phyloP scores from a whole-genome alignment of 2,329 filamentous ascomycete species.

The Hypomyces perniciosus region DNA sequence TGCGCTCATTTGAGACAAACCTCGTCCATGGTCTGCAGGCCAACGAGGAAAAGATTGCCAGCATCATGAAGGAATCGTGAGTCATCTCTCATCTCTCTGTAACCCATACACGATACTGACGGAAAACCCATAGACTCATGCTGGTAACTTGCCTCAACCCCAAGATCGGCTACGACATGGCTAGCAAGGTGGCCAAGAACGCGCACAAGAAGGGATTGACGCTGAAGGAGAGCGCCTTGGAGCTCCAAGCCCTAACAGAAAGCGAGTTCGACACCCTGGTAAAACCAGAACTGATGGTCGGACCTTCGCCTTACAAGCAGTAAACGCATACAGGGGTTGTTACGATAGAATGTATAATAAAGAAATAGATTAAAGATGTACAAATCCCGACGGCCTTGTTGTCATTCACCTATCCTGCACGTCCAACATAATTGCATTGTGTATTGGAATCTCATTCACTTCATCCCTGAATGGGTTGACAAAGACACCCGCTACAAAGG shows the following conservation, averaged over 20 bases:
- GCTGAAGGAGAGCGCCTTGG: constrained; percentile 88
- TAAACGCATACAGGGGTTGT: no score
- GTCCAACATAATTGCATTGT: no score
- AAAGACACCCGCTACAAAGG: no score
- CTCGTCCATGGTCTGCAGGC: constrained; percentile 81
- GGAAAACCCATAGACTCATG: constrained; percentile 69
- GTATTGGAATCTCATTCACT: no score
- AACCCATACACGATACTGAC: neutral
- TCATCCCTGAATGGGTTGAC: no score
- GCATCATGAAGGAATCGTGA: constrained; percentile 91
- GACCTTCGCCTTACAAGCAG: constrained; percentile 40
- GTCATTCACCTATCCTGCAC: no score
- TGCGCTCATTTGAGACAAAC: constrained; percentile 94
- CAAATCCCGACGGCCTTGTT: no score
- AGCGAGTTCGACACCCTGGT: constrained; percentile 90
- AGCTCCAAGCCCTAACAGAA: constrained; percentile 80
- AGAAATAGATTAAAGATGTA: no score
- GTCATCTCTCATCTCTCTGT: constrained; percentile 23
- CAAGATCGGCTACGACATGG: constrained; percentile 96
- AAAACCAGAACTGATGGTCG: constrained; percentile 90
- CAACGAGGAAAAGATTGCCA: constrained; percentile 86
- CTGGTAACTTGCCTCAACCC: constrained; percentile 96
- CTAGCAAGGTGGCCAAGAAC: constrained; percentile 95
- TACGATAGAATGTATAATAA: no score
- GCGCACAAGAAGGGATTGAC: constrained; percentile 97